A percentile compares a stretch with the other conserved stretches of the same genome.
phyloP scores from a whole-genome alignment of 2,329 filamentous ascomycete species.

The Trichoderma citrinoviride region DNA sequence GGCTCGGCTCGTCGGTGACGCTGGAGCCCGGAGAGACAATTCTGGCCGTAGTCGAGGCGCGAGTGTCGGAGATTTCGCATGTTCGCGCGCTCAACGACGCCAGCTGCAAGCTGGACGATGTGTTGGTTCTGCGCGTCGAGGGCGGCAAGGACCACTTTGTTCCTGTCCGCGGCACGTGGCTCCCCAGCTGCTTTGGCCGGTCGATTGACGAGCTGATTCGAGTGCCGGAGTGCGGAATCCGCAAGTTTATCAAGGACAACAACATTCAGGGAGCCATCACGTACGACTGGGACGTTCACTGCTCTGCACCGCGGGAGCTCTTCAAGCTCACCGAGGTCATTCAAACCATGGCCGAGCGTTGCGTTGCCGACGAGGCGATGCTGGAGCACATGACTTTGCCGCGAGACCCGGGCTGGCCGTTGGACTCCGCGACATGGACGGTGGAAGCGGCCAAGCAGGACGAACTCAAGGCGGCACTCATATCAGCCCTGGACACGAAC shows the following conservation, averaged over 20 bases:
- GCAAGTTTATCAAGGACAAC: slow-evolving; percentile 46
- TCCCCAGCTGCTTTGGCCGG: slow-evolving; percentile 76
- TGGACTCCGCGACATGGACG: slow-evolving; percentile 45
- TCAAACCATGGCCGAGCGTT: slow-evolving; percentile 55
- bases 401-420: slow-evolving; percentile 58
- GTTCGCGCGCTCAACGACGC: slow-evolving; percentile 71
- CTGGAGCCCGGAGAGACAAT: slow-evolving; percentile 84
- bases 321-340: slow-evolving; percentile 85
- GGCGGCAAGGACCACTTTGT: slow-evolving; percentile 91
- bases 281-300: slow-evolving; percentile 59
- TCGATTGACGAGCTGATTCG: slow-evolving; percentile 86
- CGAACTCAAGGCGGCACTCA: slow-evolving; percentile 38
- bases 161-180: slow-evolving; percentile 73
- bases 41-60: slow-evolving; percentile 64
- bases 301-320: slow-evolving; percentile 83
- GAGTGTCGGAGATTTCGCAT: slow-evolving; percentile 61
- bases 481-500: slow-evolving; percentile 73
- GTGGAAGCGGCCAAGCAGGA: slow-evolving; percentile 28
- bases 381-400: slow-evolving; percentile 54
- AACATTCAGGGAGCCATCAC: slow-evolving; percentile 49
- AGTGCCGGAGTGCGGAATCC: slow-evolving; percentile 77
- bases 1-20: slow-evolving; percentile 53
- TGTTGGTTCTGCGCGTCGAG: slow-evolving; percentile 79
- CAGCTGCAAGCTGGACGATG: slow-evolving; percentile 68
- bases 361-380: slow-evolving; percentile 61